These are phyloP conservation scores for Phialophora verrucosa DNA, from an alignment of 2,329 filamentous ascomycete species.

Conservation along the genomic window DNA sequence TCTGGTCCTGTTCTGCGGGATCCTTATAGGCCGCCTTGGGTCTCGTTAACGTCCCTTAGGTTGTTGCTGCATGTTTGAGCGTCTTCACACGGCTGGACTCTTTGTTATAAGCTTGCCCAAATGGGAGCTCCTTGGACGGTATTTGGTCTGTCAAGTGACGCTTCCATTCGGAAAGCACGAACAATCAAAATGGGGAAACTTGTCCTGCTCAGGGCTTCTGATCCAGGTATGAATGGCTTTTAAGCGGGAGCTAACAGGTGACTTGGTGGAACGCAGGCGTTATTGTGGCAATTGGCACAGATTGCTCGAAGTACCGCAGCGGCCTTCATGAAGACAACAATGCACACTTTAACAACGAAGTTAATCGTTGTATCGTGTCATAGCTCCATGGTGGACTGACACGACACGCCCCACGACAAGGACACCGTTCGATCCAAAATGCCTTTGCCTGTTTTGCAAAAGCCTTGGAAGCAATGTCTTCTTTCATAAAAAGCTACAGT, in stretches of 20 bases:
- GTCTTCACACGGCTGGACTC: slow-evolving; percentile 98
- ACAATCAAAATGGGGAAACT: not conserved
- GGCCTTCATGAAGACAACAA: not conserved
- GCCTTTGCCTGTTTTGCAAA: not conserved
- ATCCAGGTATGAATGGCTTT: not conserved
- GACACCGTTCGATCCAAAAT: not conserved
- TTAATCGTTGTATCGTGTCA: not conserved
- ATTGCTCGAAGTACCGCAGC: not conserved
- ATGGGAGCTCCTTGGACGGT: slow-evolving; percentile 2
- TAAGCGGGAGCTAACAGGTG: not conserved
- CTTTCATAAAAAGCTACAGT: not conserved
- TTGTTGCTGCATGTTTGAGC: slow-evolving; percentile 91
- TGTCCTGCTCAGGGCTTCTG: slow-evolving; percentile 1
- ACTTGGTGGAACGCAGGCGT: not conserved
- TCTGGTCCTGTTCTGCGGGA: slow-evolving; percentile 36
- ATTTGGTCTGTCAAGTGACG: not conserved
- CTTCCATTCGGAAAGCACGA: not conserved
- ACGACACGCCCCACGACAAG: not conserved
- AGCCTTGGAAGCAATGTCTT: not conserved
- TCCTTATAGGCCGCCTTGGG: not conserved
- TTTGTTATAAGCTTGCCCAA: slow-evolving; percentile 65
- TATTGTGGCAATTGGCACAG: not conserved
- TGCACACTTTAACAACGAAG: not conserved
- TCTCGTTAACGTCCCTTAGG: slow-evolving; percentile 49
- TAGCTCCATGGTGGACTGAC: not conserved